Evolutionary conservation across 2,329 filamentous ascomycete species (phyloP), one percentile per base, ranked within the genome.

Genomic region (Fusarium sp.): DNA sequence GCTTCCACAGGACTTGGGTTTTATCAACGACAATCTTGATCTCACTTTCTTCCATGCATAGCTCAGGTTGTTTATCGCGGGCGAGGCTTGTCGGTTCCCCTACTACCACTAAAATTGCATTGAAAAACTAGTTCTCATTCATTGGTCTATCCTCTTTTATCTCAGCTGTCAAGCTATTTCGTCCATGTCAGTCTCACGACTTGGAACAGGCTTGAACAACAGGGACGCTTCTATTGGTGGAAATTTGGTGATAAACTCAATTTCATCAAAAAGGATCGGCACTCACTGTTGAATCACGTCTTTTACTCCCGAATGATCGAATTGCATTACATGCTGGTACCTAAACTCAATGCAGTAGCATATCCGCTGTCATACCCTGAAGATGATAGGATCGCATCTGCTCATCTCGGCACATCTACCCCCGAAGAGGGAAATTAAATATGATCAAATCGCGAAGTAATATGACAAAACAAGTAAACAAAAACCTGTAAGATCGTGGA

Each of bases 291-390:
- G 12, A n/a, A 68, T 52, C 28, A 56, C 66, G 48, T 44, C 66
- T 68, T 69, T 68, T 47, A 8, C 36, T 50, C 8, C 15, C 17
- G 5, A 36, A 68, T 69, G 66, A 34, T 41, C 55, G 32, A 58
- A 69, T 52, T 28, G 13, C 48, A 56, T 50, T 39, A 28, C 11
- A 12, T n/a, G 5, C 1, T 14, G 8, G 22, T 26, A 18, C 13
- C 50, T 69, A 69, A 56, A 47, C 66, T 68, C 12, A 34, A 68
- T 50, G 11, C 4, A 68, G 66, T 30, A 68, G 50, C 30, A 56
- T 24, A 41, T 56, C 66, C 63, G 55, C 20, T 34, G 47, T 20
- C 38, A 41, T 1, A 45, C 30, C 15, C 34, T 54, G 57, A 10
- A 41, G 11, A 17, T 7, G 32, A 28, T 44, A 15, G 39, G 24